These are phyloP conservation scores for Cryptosporidium andersoni DNA, from an alignment of 169 alveolate genomes.

Conservation along the genomic window DNA sequence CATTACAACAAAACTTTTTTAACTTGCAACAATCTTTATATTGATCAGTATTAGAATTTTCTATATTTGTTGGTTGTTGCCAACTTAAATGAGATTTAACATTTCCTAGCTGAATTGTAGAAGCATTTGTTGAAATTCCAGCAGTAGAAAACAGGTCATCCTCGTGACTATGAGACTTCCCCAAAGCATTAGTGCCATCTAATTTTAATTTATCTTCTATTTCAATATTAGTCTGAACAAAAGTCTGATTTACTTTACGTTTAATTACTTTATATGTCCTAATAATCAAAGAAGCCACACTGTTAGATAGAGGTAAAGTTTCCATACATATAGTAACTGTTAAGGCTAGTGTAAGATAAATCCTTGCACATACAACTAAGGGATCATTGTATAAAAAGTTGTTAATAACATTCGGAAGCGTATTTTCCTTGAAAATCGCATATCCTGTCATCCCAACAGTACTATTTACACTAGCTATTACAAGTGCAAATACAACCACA, in stretches of 20 bases:
- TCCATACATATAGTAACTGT: conserved; percentile 69
- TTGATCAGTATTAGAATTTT: conserved; percentile 2
- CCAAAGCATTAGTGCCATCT: too few species aligned
- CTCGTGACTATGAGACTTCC: too few species aligned
- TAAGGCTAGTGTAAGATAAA: conserved; percentile 22
- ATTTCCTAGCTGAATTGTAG: too few species aligned
- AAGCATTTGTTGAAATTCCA: too few species aligned
- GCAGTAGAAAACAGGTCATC: too few species aligned
- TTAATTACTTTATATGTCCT: neutral
- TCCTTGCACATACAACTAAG: conserved; percentile 21
- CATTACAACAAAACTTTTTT: too few species aligned
- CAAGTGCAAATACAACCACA: conserved; percentile 22
- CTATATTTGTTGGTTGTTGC: neutral
- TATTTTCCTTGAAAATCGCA: conserved; percentile 34
- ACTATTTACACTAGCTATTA: conserved; percentile 31
- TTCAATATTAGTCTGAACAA: too few species aligned
- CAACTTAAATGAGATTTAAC: too few species aligned
- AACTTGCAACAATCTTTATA: conserved; percentile 4
- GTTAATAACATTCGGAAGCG: conserved; percentile 55
- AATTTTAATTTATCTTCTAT: too few species aligned
- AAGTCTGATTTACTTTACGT: too few species aligned
- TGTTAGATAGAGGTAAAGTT: conserved; percentile 31
- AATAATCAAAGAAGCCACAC: conserved; percentile 28
- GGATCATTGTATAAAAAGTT: conserved; percentile 50
- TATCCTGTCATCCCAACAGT: conserved; percentile 60